Percentiles rank a stretch among this genome's conserved stretches.
phyloP scores from a whole-genome alignment of 495 filamentous ascomycete species.

The Letharia columbiana region DNA sequence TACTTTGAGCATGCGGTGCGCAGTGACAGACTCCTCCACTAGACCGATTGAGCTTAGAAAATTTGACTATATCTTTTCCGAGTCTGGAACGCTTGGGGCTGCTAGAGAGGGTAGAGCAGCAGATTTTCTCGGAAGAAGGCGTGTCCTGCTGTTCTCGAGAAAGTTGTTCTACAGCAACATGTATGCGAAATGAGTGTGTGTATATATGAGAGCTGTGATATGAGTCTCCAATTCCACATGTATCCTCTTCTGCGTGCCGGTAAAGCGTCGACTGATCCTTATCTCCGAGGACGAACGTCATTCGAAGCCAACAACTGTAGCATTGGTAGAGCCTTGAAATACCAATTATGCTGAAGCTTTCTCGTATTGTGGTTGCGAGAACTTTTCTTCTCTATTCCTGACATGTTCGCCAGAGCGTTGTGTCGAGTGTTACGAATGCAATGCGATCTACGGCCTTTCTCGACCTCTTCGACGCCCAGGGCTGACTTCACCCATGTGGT shows the following conservation, averaged over 20 bases:
- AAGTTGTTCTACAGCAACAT: neutral
- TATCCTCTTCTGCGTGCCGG: neutral
- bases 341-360: neutral
- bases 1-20: neutral
- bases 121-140: neutral
- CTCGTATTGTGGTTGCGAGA: neutral
- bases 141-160: neutral
- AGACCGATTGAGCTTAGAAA: neutral
- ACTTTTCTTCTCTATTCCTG: neutral
- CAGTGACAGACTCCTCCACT: neutral
- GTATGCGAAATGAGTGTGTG: neutral
- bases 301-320: neutral
- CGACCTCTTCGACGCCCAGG: constrained; percentile 28
- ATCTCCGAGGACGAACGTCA: neutral
- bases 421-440: constrained; percentile 10
- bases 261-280: neutral
- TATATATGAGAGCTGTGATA: neutral
- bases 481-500: constrained; percentile 83
- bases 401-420: constrained; percentile 17
- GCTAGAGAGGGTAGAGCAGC: neutral
- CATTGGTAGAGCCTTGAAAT: neutral
- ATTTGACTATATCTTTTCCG: neutral
- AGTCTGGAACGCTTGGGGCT: neutral
- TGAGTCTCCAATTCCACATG: neutral
- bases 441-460: constrained; percentile 32